Evolutionary conservation across 1,139 yeast genomes (phyloP), one percentile per base, ranked within the genome.

Genomic region (Yamadazyma jaroonii): DNA sequence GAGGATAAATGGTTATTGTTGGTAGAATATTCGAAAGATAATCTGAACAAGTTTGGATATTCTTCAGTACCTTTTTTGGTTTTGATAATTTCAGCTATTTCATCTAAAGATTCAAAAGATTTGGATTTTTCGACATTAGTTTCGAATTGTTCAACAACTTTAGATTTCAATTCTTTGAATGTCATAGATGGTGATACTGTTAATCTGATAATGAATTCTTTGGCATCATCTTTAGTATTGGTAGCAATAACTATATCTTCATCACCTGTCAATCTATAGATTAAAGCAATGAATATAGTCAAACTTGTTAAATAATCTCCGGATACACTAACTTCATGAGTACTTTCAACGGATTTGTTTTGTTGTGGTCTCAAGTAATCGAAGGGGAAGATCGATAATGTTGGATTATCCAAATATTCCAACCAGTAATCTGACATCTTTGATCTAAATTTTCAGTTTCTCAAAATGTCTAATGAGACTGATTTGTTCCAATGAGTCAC

Each of bases 241-340:
- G 94, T 79, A 21, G 95, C 88, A 44, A 92, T 64, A n/a, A 85
- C 82, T 38, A 92, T 81, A 53, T 92, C 97, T 47, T 89, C 97
- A 56, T 92, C 97, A 21, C 97, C 97, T 4, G 97, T 84, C 39
- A 87, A 69, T 56, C 97, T 75, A 61, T 77, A 83, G 28, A 87
- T 72, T 40, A 92, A 69, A 2, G 84, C 78, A 21, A 84, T 79
- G 64, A 83, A 86, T 1, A 77, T 77, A n/a, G 95, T 69, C 41
- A 88, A 70, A 0, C 83, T 80, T 14, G 74, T 61, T 23, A 72
- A 57, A 56, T 83, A 85, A 30, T 50, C 57, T 6, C 36, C 34
- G 5, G 43, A 37, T 8, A 79, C 47, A 9, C 61, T 48, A 38
- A 75, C 66, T 8, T 71, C 54, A 47, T 72, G 61, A 23, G 69